A percentile compares a stretch with the other conserved stretches of the same genome.
phyloP scores from a whole-genome alignment of 176 grass and related monocot genomes.

The Typha latifolia region DNA sequence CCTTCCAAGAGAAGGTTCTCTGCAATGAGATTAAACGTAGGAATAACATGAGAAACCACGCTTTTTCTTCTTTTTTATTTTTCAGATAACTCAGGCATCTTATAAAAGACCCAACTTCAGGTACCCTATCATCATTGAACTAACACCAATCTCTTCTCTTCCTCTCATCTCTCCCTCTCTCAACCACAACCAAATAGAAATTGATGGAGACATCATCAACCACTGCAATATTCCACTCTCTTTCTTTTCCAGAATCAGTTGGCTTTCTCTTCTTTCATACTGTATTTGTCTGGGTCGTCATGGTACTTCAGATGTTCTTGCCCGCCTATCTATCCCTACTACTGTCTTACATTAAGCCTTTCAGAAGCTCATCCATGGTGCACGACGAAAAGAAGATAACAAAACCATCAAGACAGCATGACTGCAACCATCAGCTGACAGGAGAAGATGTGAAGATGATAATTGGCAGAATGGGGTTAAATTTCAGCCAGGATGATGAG shows the following conservation, averaged over 20 bases:
- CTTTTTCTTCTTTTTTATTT: background rate
- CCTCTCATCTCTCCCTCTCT: background rate
- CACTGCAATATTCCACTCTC: background rate
- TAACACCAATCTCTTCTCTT: conserved; percentile 21
- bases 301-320: conserved; percentile 20
- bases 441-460: conserved; percentile 30
- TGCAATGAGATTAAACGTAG: too few species aligned
- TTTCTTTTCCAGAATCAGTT: conserved; percentile 21
- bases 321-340: conserved; percentile 11
- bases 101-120: background rate
- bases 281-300: conserved; percentile 25
- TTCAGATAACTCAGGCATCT: background rate
- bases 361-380: background rate
- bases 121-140: background rate
- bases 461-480: conserved; percentile 30
- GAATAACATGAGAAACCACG: too few species aligned
- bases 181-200: background rate
- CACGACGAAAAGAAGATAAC: background rate
- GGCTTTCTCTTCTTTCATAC: conserved; percentile 30
- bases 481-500: background rate
- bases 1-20: too few species aligned
- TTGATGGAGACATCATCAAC: conserved; percentile 42
- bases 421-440: background rate
- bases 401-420: background rate
- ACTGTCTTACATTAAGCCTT: conserved; percentile 2